Evolutionary conservation across 75 land plant genomes (phyloP), one percentile per base, ranked within the genome.

Genomic region (Pinus taeda): DNA sequence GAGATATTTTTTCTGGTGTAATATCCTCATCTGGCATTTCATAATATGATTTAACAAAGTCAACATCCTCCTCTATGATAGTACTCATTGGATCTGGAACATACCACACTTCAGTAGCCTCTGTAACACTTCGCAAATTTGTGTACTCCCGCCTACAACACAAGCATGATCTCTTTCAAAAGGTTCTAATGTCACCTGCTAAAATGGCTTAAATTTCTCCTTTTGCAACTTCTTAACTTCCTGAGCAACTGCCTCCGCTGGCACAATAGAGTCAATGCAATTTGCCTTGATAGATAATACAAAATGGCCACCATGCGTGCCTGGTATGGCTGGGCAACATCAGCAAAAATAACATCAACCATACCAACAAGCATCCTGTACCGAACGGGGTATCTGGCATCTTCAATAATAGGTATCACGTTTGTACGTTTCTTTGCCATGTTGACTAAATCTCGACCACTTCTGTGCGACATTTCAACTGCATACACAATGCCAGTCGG

Each of bases 401-500:
- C 98, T 62, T 96, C 98, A 83, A 96, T 96, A 26, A 96, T 96
- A 12, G 98, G 98, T 9, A 96, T 94, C 9, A 96, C 90, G 82
- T 96, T 96, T 17, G 98, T 94, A n/a, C 98, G 67, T 79, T 96
- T 96, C 83, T 92, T 94, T 20, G 98, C 98, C 98, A 96, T 96
- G 86, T 93, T 95, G 3, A 95, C 94, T 30, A 95, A 78, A 65
- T 95, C 98, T 57, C 96, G 90, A 26, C 98, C 98, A 93, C 96
- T 93, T 81, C 98, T 87, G 56, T 91, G 98, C 29, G 98, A 95
- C 72, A 96, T 94, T 61, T 96, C 98, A 1, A 96, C 98, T 12
- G 98, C 98, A 88, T 96, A 96, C 3, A 96, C 97, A 26, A 94
- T 78, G 22, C 98, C 97, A 12, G 86, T 78, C 18, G 98, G 98